phyloP scores from a whole-genome alignment of 2,329 filamentous ascomycete species.

The Lachnellula willkommii region DNA sequence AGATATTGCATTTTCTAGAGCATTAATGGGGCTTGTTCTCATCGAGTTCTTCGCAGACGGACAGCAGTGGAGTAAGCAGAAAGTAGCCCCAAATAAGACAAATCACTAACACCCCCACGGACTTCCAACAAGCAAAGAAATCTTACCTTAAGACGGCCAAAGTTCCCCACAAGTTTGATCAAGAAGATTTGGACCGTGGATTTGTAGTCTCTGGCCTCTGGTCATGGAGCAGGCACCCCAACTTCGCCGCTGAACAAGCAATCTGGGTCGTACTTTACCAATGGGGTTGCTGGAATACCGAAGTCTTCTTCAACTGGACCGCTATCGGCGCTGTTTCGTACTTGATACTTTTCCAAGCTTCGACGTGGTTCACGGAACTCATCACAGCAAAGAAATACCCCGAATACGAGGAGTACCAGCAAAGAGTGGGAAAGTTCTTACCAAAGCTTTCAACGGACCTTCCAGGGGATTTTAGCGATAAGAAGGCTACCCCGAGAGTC shows the following conservation, averaged over 20 bases:
- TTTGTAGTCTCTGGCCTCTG: constrained; percentile 83
- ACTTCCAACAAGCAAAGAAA: constrained; percentile 76
- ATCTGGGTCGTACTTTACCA: constrained; percentile 86
- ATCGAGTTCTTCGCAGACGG: constrained; percentile 79
- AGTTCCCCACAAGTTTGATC: constrained; percentile 58
- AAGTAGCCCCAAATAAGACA: background rate
- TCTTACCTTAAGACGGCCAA: constrained; percentile 69
- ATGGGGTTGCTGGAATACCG: constrained; percentile 75
- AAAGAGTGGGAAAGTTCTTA: constrained; percentile 75
- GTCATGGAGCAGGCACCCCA: constrained; percentile 86
- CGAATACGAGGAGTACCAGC: constrained; percentile 81
- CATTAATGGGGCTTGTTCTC: constrained; percentile 52
- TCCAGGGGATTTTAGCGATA: constrained; percentile 26
- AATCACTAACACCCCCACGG: constrained; percentile 33
- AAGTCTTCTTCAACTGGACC: constrained; percentile 72
- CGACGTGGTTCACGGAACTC: constrained; percentile 79
- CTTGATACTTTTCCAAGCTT: constrained; percentile 79
- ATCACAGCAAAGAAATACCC: constrained; percentile 80
- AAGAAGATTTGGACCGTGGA: constrained; percentile 79
- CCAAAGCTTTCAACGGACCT: constrained; percentile 41
- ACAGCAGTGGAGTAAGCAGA: constrained; percentile 73
- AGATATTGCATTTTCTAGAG: constrained; percentile 53
- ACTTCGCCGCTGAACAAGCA: constrained; percentile 86
- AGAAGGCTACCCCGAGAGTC: constrained; percentile 19
- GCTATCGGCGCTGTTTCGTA: constrained; percentile 64